Percentiles rank a stretch among this genome's conserved stretches.
Conservation (phyloP, 2,329 filamentous ascomycete genomes). For the Alternaria tenuissima region DNA sequence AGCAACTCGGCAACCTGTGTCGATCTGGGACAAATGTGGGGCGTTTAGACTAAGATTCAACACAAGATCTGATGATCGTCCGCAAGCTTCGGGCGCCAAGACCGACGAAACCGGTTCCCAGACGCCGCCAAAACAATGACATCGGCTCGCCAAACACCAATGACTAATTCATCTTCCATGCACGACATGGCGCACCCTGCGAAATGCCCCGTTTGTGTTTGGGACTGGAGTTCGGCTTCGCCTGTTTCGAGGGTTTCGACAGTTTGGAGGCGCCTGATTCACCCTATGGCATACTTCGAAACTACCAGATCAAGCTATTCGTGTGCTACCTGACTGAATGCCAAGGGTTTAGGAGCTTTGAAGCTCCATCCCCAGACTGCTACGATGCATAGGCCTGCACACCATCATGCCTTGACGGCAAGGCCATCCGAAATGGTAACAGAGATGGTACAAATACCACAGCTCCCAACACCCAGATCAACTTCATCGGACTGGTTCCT, state of each 20-base stretch:
- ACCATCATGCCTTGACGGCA: slow-evolving; percentile 16
- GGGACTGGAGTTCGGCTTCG: slow-evolving; percentile 14
- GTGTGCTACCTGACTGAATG: slow-evolving; percentile 14
- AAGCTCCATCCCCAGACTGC: slow-evolving; percentile 20
- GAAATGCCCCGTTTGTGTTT: slow-evolving; percentile 18
- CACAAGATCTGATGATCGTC: slow-evolving; percentile 31
- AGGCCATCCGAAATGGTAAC: not conserved
- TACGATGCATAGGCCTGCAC: slow-evolving; percentile 9
- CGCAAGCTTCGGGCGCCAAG: slow-evolving; percentile 41
- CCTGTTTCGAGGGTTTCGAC: slow-evolving; percentile 9
- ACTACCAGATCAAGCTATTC: slow-evolving; percentile 24
- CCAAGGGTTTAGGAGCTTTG: slow-evolving; percentile 3
- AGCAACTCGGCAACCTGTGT: slow-evolving; percentile 4
- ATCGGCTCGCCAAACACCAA: slow-evolving; percentile 36
- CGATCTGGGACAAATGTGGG: slow-evolving; percentile 10
- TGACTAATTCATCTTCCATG: slow-evolving; percentile 15
- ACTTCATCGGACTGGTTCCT: slow-evolving; percentile 41
- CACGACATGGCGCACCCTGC: slow-evolving; percentile 21
- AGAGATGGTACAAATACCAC: slow-evolving; percentile 35
- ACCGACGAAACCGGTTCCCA: slow-evolving; percentile 41
- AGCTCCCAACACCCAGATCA: slow-evolving; percentile 15
- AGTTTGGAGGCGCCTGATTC: slow-evolving; percentile 20
- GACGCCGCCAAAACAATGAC: slow-evolving; percentile 44
- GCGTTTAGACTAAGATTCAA: slow-evolving; percentile 21
- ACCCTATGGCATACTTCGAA: slow-evolving; percentile 23